These are phyloP conservation scores for Akebia trifoliata DNA, from an alignment of 164 flowering plant genomes.

Conservation along the genomic window DNA sequence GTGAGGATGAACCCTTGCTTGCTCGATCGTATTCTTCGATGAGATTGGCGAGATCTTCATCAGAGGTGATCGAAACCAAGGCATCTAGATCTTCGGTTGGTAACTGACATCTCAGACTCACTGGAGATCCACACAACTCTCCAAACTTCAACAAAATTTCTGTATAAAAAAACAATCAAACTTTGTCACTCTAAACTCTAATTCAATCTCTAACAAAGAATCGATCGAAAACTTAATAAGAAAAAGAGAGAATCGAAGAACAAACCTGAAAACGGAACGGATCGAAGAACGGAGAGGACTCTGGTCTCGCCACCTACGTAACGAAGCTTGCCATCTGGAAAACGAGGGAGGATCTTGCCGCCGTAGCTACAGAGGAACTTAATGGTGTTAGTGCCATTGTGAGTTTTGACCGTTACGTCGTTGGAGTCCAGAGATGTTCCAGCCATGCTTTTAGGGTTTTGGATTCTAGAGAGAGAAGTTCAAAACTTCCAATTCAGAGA, in stretches of 20 bases:
- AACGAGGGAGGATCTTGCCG: constrained; percentile 87
- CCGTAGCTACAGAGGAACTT: constrained; percentile 91
- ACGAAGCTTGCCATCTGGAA: constrained; percentile 87
- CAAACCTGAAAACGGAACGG: constrained; percentile 53
- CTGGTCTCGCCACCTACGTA: constrained; percentile 88
- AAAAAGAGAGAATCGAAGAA: neutral
- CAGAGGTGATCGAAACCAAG: constrained; percentile 71
- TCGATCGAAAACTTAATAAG: neutral
- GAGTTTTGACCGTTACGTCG: constrained; percentile 11
- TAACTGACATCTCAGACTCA: constrained; percentile 69
- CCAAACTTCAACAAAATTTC: constrained; percentile 65
- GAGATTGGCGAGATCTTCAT: constrained; percentile 75
- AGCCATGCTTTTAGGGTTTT: constrained; percentile 29
- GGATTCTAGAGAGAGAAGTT: too few species aligned
- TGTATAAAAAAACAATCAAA: constrained; percentile 24
- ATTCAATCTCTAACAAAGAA: neutral
- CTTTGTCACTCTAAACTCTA: neutral
- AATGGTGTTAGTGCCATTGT: constrained; percentile 24
- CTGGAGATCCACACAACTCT: constrained; percentile 64
- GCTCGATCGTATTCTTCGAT: constrained; percentile 76
- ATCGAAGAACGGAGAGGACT: constrained; percentile 69
- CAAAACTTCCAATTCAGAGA: too few species aligned
- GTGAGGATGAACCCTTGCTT: constrained; percentile 25
- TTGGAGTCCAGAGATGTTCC: constrained; percentile 16
- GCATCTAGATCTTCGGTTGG: constrained; percentile 89